Evolutionary conservation across 1,284 basidiomycete species (phyloP).

Genomic region (Laetiporus sulphureus): DNA sequence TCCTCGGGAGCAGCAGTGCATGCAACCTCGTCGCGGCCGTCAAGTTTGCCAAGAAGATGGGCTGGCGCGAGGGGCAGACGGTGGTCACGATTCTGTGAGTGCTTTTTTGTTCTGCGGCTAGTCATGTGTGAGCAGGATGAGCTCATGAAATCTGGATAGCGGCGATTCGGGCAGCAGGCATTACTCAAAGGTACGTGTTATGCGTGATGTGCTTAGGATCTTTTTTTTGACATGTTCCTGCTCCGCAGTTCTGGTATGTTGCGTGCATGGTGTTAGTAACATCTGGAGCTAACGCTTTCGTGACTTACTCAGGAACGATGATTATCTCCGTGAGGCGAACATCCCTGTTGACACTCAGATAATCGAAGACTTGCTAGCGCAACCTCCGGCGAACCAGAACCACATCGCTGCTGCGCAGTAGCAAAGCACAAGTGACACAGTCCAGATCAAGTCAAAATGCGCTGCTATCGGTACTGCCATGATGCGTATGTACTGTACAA

Average conservation of each 20-base stretch:
- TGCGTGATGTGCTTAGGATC: background rate
- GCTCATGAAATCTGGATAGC: constrained; percentile 35
- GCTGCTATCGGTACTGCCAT: too few relatives aligned
- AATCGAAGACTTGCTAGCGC: constrained; percentile 43
- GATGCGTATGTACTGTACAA: constrained; percentile 13
- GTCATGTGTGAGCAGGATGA: too few relatives aligned
- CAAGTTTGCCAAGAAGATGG: constrained; percentile 66
- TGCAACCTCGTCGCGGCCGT: constrained; percentile 93
- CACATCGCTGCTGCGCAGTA: too few relatives aligned
- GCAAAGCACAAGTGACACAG: too few relatives aligned
- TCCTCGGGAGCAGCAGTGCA: constrained; percentile 93
- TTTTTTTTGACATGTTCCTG: too few relatives aligned
- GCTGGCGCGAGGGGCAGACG: constrained; percentile 56
- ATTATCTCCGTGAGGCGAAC: constrained; percentile 57
- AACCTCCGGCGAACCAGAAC: too few relatives aligned
- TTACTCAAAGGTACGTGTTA: constrained; percentile 69
- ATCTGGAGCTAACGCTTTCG: background rate
- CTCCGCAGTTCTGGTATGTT: constrained; percentile 36
- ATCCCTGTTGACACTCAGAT: constrained; percentile 54
- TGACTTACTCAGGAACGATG: constrained; percentile 60
- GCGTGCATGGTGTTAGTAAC: background rate
- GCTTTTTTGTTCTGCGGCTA: too few relatives aligned
- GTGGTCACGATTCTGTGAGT: constrained; percentile 83
- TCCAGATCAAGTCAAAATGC: too few relatives aligned
- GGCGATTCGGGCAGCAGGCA: constrained; percentile 83